These are phyloP conservation scores for Pyricularia grisea DNA, from an alignment of 2,329 filamentous ascomycete genomes.

Conservation along the genomic window DNA sequence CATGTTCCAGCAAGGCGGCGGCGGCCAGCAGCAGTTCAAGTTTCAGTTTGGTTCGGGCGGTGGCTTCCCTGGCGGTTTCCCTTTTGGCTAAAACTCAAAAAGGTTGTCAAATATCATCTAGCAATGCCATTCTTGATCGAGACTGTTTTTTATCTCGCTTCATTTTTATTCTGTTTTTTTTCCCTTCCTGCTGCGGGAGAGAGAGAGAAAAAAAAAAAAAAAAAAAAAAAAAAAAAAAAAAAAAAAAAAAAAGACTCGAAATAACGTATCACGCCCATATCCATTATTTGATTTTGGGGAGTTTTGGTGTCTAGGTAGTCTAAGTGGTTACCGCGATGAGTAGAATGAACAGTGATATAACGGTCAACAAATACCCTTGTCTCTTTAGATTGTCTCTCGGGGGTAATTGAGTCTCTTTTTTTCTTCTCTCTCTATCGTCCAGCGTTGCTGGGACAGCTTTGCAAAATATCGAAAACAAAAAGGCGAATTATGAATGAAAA, in stretches of 20 bases:
- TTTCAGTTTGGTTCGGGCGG: slow-evolving; percentile 37
- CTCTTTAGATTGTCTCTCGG: neutral
- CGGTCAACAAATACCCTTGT: neutral
- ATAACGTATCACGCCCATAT: neutral
- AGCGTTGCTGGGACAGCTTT: neutral
- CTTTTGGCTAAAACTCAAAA: slow-evolving; percentile 18
- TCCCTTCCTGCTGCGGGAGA: slow-evolving; percentile 1
- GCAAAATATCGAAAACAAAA: neutral
- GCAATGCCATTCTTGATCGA: slow-evolving; percentile 1
- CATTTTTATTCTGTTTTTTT: slow-evolving; percentile 8
- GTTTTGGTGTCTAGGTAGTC: slow-evolving; percentile 7
- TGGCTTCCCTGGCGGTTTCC: slow-evolving; percentile 27
- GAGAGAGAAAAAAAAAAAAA: too few species aligned
- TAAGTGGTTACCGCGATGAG: neutral
- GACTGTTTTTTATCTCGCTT: slow-evolving; percentile 7
- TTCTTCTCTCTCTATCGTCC: neutral
- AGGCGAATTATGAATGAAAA: neutral
- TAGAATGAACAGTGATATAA: neutral
- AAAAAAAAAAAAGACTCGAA: neutral
- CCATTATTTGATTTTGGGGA: slow-evolving; percentile 2
- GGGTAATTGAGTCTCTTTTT: neutral
- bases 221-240: too few species aligned
- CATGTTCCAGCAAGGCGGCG: slow-evolving; percentile 38
- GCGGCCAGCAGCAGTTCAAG: slow-evolving; percentile 36
- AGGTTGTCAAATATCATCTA: neutral